phyloP scores from a whole-genome alignment of 2,329 filamentous ascomycete species.

The Lachnellula arida region DNA sequence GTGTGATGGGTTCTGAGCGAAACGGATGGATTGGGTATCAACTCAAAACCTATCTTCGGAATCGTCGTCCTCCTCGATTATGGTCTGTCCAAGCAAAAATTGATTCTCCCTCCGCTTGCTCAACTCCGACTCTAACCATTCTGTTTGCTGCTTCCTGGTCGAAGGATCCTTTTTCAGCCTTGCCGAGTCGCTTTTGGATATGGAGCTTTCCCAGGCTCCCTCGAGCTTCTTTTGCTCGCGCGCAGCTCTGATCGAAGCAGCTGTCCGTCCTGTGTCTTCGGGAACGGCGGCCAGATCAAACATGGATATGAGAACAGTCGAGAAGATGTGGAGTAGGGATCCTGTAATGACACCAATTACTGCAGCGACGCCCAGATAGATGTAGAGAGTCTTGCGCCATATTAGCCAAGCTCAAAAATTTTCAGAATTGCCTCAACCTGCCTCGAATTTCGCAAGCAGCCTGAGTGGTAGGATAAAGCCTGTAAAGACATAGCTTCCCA shows the following conservation, averaged over 20 bases:
- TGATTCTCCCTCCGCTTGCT: slow-evolving; percentile 26
- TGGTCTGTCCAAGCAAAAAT: slow-evolving; percentile 59
- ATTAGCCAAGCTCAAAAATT: slow-evolving; percentile 9
- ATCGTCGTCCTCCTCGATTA: slow-evolving; percentile 66
- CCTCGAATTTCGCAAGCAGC: slow-evolving; percentile 30
- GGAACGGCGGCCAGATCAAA: slow-evolving; percentile 38
- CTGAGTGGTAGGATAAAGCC: slow-evolving; percentile 23
- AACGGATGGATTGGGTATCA: background rate
- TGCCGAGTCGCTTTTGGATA: slow-evolving; percentile 10
- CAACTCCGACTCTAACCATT: slow-evolving; percentile 27
- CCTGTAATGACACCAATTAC: slow-evolving; percentile 63
- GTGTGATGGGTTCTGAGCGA: too few relatives aligned
- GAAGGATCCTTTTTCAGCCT: slow-evolving; percentile 10
- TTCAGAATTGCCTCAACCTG: slow-evolving; percentile 5
- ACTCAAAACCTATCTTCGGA: slow-evolving; percentile 37
- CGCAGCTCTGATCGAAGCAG: slow-evolving; percentile 21
- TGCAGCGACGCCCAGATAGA: slow-evolving; percentile 60
- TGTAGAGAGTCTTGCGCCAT: slow-evolving; percentile 35
- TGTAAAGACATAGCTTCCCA: slow-evolving; percentile 21
- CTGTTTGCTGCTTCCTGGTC: slow-evolving; percentile 22
- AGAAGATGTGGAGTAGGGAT: slow-evolving; percentile 52
- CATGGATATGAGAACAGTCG: slow-evolving; percentile 48
- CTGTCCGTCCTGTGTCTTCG: slow-evolving; percentile 18
- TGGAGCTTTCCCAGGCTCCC: slow-evolving; percentile 20
- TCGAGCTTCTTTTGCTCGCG: slow-evolving; percentile 24